Base-by-base conservation (phyloP, 1,284 basidiomycete species). In the Austroboletus niveus region DNA sequence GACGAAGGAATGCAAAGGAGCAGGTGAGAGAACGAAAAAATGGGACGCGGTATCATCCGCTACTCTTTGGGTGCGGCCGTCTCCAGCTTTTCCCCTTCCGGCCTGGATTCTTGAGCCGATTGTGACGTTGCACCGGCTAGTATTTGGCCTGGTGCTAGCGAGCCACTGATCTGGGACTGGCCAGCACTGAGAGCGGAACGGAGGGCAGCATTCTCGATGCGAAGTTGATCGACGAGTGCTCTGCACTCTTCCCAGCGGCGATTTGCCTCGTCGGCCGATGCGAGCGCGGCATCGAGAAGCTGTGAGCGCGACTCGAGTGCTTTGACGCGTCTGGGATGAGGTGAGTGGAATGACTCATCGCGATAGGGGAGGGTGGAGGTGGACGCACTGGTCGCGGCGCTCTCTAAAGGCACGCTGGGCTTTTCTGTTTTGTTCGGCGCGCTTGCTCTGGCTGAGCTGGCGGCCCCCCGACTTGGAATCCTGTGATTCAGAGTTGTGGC, bases 341-440 rank as follows among this genome's bases (percentile, higher is more conserved):
- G 55, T 67, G 49, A 51, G 56, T 45, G 24, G 7, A 44, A 35
- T 47, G 45, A 57, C 22, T 24, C 39, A 43, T 27, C 39, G 51
- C 45, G 49, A 45, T 27, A 29, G n/a, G 40, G 27, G 42, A 39
- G 47, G 35, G 22, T 24, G 22, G 22, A 24, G 12, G 1, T 20
- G 44, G 12, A 54, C 87, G 70, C 51, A 92, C 89, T 88, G 85
- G 71, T 92, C 89, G 62, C 89, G 75, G 35, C 89, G 81, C 66
- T 92, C 89, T 56, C 89, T 73, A 66, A 92, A 92, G 2, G 90
- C 90, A 30, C 90, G 77, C 70, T 92, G 89, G 0, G 89, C 89
- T 63, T 90, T 92, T 60, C 89, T 75, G 68, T 92, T 92, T 73
- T 92, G 89, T 61, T 92, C 90, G 35, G 90, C 90, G 11, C 89